Percentiles rank a stretch among this genome's conserved stretches.
These are phyloP conservation scores for Penicillium sp. DNA, from an alignment of 2,329 filamentous ascomycete genomes.

Conservation along the genomic window DNA sequence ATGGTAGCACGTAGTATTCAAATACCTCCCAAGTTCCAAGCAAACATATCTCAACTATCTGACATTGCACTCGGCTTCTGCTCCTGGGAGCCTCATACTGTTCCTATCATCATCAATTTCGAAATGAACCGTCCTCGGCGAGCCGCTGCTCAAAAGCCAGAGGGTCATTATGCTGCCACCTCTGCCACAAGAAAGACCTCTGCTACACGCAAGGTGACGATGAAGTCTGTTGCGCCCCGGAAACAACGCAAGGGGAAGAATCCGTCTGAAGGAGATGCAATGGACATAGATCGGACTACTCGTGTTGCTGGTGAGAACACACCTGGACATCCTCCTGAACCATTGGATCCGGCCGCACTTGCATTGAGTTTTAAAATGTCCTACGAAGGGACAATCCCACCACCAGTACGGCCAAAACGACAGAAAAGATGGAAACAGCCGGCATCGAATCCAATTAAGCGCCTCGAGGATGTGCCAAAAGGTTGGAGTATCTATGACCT, in stretches of 20 bases:
- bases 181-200: neutral
- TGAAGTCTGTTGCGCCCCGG: fast-evolving
- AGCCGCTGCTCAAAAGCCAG: neutral
- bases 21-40: neutral
- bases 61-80: neutral
- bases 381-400: neutral
- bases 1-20: neutral
- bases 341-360: neutral
- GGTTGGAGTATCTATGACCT: neutral
- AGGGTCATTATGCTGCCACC: neutral
- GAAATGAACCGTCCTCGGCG: neutral
- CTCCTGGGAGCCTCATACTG: neutral
- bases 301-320: too few species aligned
- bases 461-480: neutral
- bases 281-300: neutral
- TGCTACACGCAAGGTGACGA: neutral
- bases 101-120: neutral
- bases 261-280: neutral
- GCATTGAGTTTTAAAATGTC: neutral
- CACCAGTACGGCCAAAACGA: neutral
- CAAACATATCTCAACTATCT: neutral
- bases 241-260: neutral
- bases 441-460: neutral
- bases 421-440: neutral
- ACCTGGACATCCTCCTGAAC: too few species aligned